These are phyloP conservation scores for Arachis hypogaea DNA, from an alignment of 306 rosid species.

Conservation along the genomic window DNA sequence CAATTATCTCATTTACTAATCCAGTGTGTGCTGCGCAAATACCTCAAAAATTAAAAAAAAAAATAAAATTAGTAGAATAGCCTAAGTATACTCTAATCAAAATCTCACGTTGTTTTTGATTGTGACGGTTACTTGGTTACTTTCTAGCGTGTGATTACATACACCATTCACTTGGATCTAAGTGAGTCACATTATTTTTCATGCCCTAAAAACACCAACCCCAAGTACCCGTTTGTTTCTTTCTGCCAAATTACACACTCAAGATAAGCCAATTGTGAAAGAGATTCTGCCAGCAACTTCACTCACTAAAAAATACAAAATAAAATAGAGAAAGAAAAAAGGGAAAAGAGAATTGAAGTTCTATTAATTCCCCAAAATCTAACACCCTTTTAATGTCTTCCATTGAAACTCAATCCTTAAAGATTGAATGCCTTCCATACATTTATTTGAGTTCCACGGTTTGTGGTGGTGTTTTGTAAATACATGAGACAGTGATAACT, in stretches of 20 bases:
- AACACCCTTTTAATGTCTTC: constrained; percentile 37
- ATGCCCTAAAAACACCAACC: constrained; percentile 2
- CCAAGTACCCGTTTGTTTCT: constrained; percentile 3
- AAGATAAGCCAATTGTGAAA: constrained; percentile 53
- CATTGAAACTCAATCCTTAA: constrained; percentile 66
- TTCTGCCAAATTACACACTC: neutral
- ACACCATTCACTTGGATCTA: constrained; percentile 20
- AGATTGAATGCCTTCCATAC: constrained; percentile 71
- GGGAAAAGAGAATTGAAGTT: too few relatives aligned
- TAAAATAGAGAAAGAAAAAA: too few relatives aligned
- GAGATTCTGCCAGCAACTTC: constrained; percentile 47
- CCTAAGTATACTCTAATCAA: constrained; percentile 7
- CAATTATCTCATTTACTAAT: constrained; percentile 20
- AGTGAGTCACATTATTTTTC: neutral
- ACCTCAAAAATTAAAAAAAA: neutral
- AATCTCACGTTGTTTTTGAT: constrained; percentile 32
- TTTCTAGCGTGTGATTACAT: neutral
- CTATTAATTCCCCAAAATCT: neutral
- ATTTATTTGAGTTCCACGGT: constrained; percentile 29
- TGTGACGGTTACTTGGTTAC: constrained; percentile 28
- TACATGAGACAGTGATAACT: constrained; percentile 33
- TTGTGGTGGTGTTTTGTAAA: constrained; percentile 32
- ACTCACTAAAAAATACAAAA: constrained; percentile 1
- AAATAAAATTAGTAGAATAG: neutral
- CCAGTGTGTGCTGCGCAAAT: neutral